A percentile compares a stretch with the other conserved stretches of the same genome.
phyloP scores from a whole-genome alignment of 345 rosid species.

The Erysimum cheiranthoides region DNA sequence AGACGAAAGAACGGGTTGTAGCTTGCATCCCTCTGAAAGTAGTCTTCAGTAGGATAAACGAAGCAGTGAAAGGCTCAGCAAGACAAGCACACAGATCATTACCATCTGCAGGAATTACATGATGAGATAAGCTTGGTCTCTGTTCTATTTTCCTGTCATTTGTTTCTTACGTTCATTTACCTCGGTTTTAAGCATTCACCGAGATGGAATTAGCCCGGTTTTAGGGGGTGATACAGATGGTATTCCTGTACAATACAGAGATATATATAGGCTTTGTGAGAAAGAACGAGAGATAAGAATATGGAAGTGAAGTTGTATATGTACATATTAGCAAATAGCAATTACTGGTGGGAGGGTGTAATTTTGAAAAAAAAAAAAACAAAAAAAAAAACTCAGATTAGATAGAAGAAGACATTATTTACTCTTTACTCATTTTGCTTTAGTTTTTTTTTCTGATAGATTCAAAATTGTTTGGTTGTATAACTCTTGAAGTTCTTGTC shows the following conservation, averaged over 20 bases:
- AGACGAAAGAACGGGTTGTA: constrained; percentile 60
- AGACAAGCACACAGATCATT: constrained; percentile 50
- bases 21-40: constrained; percentile 84
- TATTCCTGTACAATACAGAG: constrained; percentile 26
- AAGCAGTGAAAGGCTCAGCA: constrained; percentile 79
- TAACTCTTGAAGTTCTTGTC: constrained; percentile 27
- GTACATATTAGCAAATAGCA: constrained; percentile 34
- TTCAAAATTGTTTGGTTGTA: constrained; percentile 20
- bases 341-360: constrained; percentile 36
- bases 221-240: constrained; percentile 28
- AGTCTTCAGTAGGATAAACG: constrained; percentile 89
- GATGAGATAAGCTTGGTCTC: constrained; percentile 33
- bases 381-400: constrained; percentile 5
- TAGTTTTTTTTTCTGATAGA: neutral
- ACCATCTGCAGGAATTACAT: constrained; percentile 39
- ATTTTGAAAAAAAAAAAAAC: neutral
- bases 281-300: constrained; percentile 8
- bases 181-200: constrained; percentile 22
- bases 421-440: neutral
- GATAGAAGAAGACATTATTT: constrained; percentile 30
- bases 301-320: constrained; percentile 30
- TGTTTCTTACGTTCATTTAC: neutral
- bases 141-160: constrained; percentile 20
- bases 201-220: constrained; percentile 34
- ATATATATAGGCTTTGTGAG: constrained; percentile 29